Conservation (phyloP, 1,139 yeast species). For the Yarrowia galli region DNA sequence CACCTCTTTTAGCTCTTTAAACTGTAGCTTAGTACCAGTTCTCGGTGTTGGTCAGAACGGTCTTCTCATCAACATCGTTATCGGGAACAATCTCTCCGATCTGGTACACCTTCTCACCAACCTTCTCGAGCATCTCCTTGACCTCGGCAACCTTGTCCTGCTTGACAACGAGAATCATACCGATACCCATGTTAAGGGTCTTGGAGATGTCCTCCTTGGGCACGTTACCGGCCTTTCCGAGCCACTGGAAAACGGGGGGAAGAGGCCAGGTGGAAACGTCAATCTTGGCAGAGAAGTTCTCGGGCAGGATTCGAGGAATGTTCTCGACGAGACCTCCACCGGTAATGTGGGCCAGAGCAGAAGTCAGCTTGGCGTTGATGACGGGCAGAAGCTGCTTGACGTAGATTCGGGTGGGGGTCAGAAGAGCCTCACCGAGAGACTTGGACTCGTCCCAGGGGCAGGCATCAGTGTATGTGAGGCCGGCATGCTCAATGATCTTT, state of each 20-base stretch:
- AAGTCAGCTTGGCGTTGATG: constrained; percentile 67
- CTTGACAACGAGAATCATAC: constrained; percentile 88
- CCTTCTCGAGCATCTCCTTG: constrained; percentile 60
- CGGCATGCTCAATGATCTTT: constrained; percentile 82
- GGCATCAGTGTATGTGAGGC: constrained; percentile 67
- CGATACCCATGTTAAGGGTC: constrained; percentile 95
- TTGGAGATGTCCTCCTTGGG: constrained; percentile 84
- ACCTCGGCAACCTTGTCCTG: constrained; percentile 66
- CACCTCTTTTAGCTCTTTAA: background rate
- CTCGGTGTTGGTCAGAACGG: constrained; percentile 70
- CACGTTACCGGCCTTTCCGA: constrained; percentile 88
- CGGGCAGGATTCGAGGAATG: constrained; percentile 92
- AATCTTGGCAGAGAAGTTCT: constrained; percentile 75
- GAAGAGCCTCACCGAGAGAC: constrained; percentile 83
- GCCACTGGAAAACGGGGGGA: constrained; percentile 91
- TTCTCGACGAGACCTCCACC: constrained; percentile 99
- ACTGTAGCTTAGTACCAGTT: constrained; percentile 57
- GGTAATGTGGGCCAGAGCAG: constrained; percentile 96
- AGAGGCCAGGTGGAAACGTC: constrained; percentile 84
- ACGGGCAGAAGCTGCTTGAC: constrained; percentile 88
- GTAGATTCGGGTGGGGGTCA: constrained; percentile 92
- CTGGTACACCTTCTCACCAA: constrained; percentile 77
- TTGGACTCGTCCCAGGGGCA: constrained; percentile 87
- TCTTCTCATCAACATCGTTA: constrained; percentile 61
- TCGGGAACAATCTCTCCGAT: constrained; percentile 76